Evolutionary conservation across 371 early-diverging fungal genomes (phyloP), one percentile per base, ranked within the genome.

Genomic region (Rhizopus arrhizus): DNA sequence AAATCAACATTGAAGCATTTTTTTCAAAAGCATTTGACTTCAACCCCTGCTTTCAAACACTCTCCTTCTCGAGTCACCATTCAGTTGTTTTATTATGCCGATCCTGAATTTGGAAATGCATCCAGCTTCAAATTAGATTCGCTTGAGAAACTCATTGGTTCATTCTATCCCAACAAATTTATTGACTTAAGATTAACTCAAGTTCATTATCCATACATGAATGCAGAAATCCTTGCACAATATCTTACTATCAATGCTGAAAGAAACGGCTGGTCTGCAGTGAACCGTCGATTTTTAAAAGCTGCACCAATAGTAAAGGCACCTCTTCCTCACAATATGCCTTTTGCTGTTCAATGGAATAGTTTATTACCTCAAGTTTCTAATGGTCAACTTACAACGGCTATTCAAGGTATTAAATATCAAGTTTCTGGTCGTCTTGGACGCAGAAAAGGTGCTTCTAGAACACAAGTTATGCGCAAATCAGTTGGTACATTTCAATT

Each of bases 371-470:
- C 81, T 38, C 78, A 78, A 48, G 65, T 72, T 3, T 56, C 66
- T 41, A 78, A 78, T 38, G 73, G 73, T 36, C 72, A 75, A 48
- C 51, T 81, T 42, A 76, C 77, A 12, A 73, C 77, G 8, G 81
- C 73, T 54, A 78, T 81, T 62, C 78, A 78, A 49, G 81, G 81
- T 64, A 68, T 81, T 38, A 81, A 81, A 66, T 81, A 74, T 58
- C 64, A 76, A 56, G 81, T 78, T 16, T 76, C 78, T 0, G 81
- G 81, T 64, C 78, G 81, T 59, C 59, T 78, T 29, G 78, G 78
- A 43, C 71, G 78, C 53, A 67, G 73, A 68, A 73, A 73, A 62
- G 81, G 78, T 62, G 75, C 76, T 22, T 66, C 72, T 4, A 70
- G 81, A 55, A 66, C 74, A 29, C 66, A 68, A n/a, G 63, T 72